These are phyloP conservation scores for Colletotrichum euphorbiae DNA, from an alignment of 2,329 filamentous ascomycete genomes.

Conservation along the genomic window DNA sequence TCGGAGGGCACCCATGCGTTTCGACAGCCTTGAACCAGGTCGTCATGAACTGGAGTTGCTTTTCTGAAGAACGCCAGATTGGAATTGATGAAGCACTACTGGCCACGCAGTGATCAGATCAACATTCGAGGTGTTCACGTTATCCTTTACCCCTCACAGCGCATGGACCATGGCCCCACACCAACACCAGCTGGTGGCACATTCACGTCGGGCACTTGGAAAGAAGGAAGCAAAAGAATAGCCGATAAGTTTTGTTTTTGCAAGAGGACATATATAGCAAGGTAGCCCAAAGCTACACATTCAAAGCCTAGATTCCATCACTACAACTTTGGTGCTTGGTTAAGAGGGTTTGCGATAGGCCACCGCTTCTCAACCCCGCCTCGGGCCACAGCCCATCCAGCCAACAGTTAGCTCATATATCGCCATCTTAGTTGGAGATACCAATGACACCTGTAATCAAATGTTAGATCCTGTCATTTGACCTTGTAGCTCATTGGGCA, in stretches of 20 bases:
- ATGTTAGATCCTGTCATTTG: neutral
- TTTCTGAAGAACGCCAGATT: no score
- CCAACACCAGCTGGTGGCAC: neutral
- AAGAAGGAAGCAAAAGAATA: neutral
- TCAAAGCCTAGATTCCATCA: constrained; percentile 19
- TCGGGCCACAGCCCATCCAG: neutral
- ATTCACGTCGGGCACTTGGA: neutral
- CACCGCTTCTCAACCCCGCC: constrained; percentile 10
- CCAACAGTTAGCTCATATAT: constrained; percentile 7
- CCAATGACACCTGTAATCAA: constrained; percentile 79
- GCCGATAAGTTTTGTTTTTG: constrained; percentile 6
- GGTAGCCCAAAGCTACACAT: neutral
- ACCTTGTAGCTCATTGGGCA: constrained; percentile 32
- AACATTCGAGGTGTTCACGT: constrained; percentile 31
- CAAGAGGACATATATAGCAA: neutral
- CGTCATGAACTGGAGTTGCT: no score
- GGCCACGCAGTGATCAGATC: neutral
- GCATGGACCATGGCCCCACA: constrained; percentile 22
- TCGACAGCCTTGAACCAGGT: no score
- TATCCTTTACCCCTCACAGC: constrained; percentile 41
- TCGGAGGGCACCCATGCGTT: no score
- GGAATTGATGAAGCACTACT: no score
- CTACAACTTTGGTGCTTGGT: neutral
- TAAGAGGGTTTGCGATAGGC: neutral
- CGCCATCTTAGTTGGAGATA: constrained; percentile 74